These are phyloP conservation scores for Candida wancherniae DNA, from an alignment of 805 yeast genomes.

Conservation along the genomic window DNA sequence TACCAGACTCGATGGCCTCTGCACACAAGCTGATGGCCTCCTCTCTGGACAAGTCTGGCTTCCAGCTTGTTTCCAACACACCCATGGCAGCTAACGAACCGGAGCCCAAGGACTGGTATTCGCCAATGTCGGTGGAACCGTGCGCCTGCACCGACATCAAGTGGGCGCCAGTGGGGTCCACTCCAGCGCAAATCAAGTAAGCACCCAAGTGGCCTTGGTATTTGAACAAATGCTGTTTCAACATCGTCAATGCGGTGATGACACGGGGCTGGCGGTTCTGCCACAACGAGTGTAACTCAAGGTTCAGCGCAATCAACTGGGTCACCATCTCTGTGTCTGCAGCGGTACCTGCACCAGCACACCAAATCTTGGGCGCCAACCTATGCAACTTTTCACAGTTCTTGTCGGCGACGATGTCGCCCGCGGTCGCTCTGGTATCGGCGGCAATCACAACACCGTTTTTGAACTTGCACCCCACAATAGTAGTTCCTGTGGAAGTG, in stretches of 20 bases:
- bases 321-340: slow-evolving; percentile 99
- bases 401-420: slow-evolving; percentile 95
- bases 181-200: slow-evolving; percentile 95
- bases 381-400: slow-evolving; percentile 94
- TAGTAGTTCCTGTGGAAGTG: slow-evolving; percentile 98
- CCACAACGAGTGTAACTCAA: slow-evolving; percentile 83
- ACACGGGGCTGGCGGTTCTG: slow-evolving; percentile 88
- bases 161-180: slow-evolving; percentile 94
- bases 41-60: slow-evolving; percentile 68
- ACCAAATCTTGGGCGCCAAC: slow-evolving; percentile 89
- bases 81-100: slow-evolving; percentile 99
- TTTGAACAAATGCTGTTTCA: slow-evolving; percentile 93
- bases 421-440: slow-evolving; percentile 97
- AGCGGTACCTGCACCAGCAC: slow-evolving; percentile 99
- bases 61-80: slow-evolving; percentile 86
- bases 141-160: slow-evolving; percentile 93
- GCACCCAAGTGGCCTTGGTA: slow-evolving; percentile 98
- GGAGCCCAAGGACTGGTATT: slow-evolving; percentile 87
- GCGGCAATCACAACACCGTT: slow-evolving; percentile 98
- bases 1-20: slow-evolving; percentile 94
- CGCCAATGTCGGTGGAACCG: slow-evolving; percentile 96
- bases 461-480: slow-evolving; percentile 89
- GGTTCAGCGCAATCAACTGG: slow-evolving; percentile 81
- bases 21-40: slow-evolving; percentile 90
- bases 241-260: slow-evolving; percentile 84